Evolutionary conservation across 1,284 basidiomycete species (phyloP).

Genomic region (Cutaneotrichosporon sp.): DNA sequence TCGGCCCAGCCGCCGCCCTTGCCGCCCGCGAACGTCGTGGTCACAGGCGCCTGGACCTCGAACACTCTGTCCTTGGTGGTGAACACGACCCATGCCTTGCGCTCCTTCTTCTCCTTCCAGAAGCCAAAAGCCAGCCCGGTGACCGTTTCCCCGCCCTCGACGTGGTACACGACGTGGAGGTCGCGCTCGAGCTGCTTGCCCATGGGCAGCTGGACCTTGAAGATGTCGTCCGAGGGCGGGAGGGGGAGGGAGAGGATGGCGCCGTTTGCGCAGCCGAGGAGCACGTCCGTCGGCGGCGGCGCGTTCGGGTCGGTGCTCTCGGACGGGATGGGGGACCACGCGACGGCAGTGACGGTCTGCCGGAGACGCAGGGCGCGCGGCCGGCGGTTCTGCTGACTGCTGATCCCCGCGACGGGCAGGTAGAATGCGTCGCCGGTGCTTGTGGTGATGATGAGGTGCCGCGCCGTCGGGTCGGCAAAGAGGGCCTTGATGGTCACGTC

Average conservation of each 20-base stretch:
- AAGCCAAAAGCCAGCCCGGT: conserved; percentile 80
- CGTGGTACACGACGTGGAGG: conserved; percentile 72
- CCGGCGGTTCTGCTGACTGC: conserved; percentile 61
- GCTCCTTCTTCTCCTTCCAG: conserved; percentile 38
- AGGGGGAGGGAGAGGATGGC: conserved; percentile 76
- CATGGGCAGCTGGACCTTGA: conserved; percentile 62
- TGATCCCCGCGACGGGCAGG: conserved; percentile 59
- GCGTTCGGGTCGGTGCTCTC: conserved; percentile 20
- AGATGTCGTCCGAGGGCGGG: conserved; percentile 78
- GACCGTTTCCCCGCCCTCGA: conserved; percentile 75
- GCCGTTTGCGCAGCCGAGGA: conserved; percentile 85
- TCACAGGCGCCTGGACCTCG: conserved; percentile 73
- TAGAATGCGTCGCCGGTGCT: conserved; percentile 93
- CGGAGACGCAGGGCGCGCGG: conserved; percentile 78
- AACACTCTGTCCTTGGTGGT: conserved; percentile 89
- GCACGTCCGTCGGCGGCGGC: conserved; percentile 49
- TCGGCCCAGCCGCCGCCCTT: conserved; percentile 72
- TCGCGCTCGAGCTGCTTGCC: conserved; percentile 59
- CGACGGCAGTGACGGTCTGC: conserved; percentile 87
- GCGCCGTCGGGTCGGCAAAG: conserved; percentile 87
- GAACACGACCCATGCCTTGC: conserved; percentile 63
- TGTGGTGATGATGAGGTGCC: conserved; percentile 84
- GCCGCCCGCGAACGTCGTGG: conserved; percentile 36
- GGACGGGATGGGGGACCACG: conserved; percentile 72
- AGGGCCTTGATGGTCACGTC: conserved; percentile 64